Evolutionary conservation across 2,329 filamentous ascomycete species (phyloP).

Genomic region (Aphanoascus verrucosus): DNA sequence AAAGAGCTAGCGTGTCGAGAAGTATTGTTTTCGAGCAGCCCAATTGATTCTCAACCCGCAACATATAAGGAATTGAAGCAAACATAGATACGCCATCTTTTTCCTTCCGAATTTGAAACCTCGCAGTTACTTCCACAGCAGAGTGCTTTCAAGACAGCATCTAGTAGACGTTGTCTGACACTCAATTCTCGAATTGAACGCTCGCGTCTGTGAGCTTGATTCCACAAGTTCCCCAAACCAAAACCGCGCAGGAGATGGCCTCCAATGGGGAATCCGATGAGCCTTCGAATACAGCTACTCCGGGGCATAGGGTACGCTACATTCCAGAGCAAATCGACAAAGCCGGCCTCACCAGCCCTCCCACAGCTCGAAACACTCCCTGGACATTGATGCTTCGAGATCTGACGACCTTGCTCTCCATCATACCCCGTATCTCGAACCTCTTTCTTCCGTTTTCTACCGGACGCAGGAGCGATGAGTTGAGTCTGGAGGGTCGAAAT

Average conservation of each 20-base stretch:
- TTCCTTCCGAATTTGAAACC: background rate
- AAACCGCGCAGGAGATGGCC: background rate
- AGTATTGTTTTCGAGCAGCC: too few species aligned
- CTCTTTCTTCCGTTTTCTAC: constrained; percentile 11
- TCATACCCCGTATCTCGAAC: constrained; percentile 13
- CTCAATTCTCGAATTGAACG: too few species aligned
- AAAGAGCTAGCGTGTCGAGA: too few species aligned
- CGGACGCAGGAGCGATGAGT: constrained; percentile 10
- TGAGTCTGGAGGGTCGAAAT: constrained; percentile 11
- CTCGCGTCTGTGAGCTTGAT: too few species aligned
- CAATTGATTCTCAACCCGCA: background rate
- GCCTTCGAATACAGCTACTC: background rate
- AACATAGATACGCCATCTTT: background rate
- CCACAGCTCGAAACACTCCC: constrained; percentile 14
- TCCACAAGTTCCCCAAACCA: too few species aligned
- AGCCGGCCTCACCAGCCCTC: constrained; percentile 11
- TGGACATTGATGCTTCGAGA: constrained; percentile 12
- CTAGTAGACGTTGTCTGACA: too few species aligned
- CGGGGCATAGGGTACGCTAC: constrained; percentile 2
- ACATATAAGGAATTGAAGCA: background rate
- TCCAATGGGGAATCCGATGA: background rate
- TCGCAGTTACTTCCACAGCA: background rate
- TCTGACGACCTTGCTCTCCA: constrained; percentile 9
- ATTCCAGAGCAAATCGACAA: constrained; percentile 16
- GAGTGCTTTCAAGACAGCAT: background rate